These are phyloP conservation scores for Curvularia sp. DNA, from an alignment of 2,329 filamentous ascomycete genomes.

Conservation along the genomic window DNA sequence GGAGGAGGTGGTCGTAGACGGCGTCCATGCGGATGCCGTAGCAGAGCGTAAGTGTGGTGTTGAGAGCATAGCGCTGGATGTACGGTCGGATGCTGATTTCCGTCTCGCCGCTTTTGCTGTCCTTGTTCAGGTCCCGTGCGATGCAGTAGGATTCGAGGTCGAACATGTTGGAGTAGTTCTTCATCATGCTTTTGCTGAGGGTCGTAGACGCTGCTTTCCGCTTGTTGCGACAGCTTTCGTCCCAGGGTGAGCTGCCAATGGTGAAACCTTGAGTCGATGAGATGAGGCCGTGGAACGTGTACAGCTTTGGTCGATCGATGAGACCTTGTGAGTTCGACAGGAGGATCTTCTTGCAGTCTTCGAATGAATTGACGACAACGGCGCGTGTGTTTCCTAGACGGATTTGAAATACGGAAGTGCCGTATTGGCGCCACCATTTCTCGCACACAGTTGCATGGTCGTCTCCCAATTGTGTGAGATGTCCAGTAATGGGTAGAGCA, in stretches of 20 bases:
- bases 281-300: conserved; percentile 54
- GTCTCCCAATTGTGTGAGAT: conserved; percentile 60
- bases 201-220: conserved; percentile 60
- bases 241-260: conserved; percentile 62
- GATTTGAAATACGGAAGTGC: conserved; percentile 60
- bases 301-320: conserved; percentile 59
- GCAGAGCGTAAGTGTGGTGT: conserved; percentile 62
- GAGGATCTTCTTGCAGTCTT: conserved; percentile 60
- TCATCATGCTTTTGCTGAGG: conserved; percentile 55
- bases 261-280: conserved; percentile 59
- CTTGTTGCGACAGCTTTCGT: conserved; percentile 61
- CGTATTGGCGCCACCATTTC: conserved; percentile 59
- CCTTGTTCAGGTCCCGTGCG: conserved; percentile 55
- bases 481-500: conserved; percentile 58
- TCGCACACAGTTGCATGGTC: conserved; percentile 62
- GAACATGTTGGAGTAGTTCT: conserved; percentile 61
- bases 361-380: conserved; percentile 62
- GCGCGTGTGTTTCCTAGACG: conserved; percentile 61
- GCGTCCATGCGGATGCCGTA: conserved; percentile 64
- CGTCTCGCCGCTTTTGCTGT: conserved; percentile 52
- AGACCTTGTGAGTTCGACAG: conserved; percentile 58
- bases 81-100: conserved; percentile 59
- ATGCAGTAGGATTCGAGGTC: conserved; percentile 62
- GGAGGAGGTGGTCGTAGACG: conserved; percentile 59
- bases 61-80: conserved; percentile 61